Base-by-base conservation (phyloP, 2,329 filamentous ascomycete species). In the Truncatella angustata region DNA sequence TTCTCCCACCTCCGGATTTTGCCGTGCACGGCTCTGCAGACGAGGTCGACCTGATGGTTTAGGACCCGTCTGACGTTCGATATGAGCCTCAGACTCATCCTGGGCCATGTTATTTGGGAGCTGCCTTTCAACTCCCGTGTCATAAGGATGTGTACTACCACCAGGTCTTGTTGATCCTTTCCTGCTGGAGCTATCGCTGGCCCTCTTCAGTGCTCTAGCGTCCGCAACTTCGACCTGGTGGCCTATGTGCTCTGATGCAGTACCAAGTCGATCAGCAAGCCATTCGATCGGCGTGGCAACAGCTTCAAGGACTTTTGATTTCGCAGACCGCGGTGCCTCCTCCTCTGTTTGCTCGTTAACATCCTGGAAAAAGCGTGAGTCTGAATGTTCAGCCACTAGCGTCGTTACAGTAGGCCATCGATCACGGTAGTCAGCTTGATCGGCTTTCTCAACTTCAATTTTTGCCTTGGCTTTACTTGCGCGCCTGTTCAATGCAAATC, bases 121-220 rank as follows among this genome's bases (percentile, higher is more conserved):
- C 21, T 12, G 23, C 20, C 7, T 24, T 34, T 11, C 52, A 30
- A 62, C 30, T 1, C 57, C 63, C 4, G 63, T 66, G 36, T 67
- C 63, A 43, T 67, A 67, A 0, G 65, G 65, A 26, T 67, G 61
- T 11, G 58, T 66, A 52, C 64, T 66, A 44, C 60, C 58, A 4
- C 65, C 65, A 1, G 64, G 63, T 21, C 51, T 59, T 4, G 40
- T 37, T 11, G 53, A 54, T n/a, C 43, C 39, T 16, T 40, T 14
- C 12, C n/a, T 21, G 3, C 30, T 34, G 6, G 34, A 49, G 23
- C 50, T 51, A 3, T 26, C 5, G 21, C 47, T 62, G 6, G 42
- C 34, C 20, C 49, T 42, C 36, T 56, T 56, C 18, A 47, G 54
- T 35, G 48, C 57, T 30, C 28, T 50, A 5, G 50, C 52, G 16